Evolutionary conservation across 2,329 filamentous ascomycete genomes (phyloP).

Genomic region (Fusarium buxicola): DNA sequence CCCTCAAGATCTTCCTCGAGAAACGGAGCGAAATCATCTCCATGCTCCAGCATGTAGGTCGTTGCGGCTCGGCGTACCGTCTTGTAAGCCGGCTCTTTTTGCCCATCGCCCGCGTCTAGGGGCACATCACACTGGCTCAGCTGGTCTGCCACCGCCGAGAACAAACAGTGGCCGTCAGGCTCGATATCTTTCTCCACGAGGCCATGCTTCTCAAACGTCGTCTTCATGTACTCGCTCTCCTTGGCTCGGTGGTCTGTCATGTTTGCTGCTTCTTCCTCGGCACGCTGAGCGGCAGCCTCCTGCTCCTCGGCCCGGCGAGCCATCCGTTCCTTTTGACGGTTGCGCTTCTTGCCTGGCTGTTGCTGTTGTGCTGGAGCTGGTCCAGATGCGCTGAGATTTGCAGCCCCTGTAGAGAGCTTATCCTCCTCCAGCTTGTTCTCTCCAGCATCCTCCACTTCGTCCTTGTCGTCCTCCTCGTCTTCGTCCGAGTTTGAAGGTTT

Average conservation of each 20-base stretch:
- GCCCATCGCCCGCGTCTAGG: constrained; percentile 44
- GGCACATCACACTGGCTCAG: constrained; percentile 66
- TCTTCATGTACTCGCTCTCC: constrained; percentile 78
- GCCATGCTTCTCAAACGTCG: constrained; percentile 70
- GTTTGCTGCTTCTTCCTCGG: constrained; percentile 78
- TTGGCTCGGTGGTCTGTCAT: constrained; percentile 79
- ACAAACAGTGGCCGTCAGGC: constrained; percentile 95
- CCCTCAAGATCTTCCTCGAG: constrained; percentile 81
- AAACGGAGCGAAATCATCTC: constrained; percentile 87
- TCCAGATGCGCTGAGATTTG: constrained; percentile 40
- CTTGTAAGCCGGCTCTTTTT: constrained; percentile 65
- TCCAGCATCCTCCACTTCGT: constrained; percentile 32
- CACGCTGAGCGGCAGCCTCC: constrained; percentile 74
- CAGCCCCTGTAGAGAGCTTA: constrained; percentile 32
- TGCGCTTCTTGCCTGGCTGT: constrained; percentile 75
- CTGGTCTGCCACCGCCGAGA: constrained; percentile 91
- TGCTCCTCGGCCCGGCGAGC: constrained; percentile 89
- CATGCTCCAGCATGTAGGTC: constrained; percentile 78
- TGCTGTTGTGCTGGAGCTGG: constrained; percentile 30
- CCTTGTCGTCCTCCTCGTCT: constrained; percentile 31
- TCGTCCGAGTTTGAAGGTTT: constrained; percentile 39
- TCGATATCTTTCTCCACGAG: constrained; percentile 82
- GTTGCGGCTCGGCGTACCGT: constrained; percentile 78
- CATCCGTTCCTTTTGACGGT: constrained; percentile 90
- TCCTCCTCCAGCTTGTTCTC: constrained; percentile 20